Conservation (phyloP, 345 rosid species). For the Linum tenue region DNA sequence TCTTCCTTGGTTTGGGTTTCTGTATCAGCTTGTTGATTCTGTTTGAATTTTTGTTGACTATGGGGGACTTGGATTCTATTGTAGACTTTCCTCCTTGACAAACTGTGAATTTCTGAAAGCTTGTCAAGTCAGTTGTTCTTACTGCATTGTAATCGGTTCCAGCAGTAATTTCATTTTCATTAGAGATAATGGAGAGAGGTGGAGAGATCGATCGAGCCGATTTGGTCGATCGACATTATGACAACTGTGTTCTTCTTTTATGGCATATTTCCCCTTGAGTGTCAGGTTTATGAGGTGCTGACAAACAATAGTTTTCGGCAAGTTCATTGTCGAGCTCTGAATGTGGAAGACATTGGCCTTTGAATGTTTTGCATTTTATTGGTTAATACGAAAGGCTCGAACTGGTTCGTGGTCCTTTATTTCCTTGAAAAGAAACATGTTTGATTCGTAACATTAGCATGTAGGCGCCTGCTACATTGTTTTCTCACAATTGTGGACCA, state of each 20-base stretch:
- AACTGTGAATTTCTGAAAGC: background rate
- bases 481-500: no score
- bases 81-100: background rate
- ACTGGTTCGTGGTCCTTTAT: no score
- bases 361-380: background rate
- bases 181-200: no score
- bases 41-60: conserved; percentile 7
- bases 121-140: background rate
- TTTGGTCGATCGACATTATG: background rate
- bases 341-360: no score
- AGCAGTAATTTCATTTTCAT: no score
- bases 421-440: no score
- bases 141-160: background rate
- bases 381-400: no score
- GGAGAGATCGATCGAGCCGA: no score
- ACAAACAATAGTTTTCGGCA: background rate
- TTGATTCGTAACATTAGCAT: no score
- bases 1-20: background rate
- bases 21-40: background rate
- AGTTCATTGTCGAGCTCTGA: background rate
- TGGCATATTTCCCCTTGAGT: background rate
- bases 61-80: background rate
- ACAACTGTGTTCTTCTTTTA: background rate
- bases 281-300: background rate
- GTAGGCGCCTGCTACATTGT: no score